Base-by-base conservation (phyloP, 2,329 filamentous ascomycete genomes). In the Cercospora sp. region DNA sequence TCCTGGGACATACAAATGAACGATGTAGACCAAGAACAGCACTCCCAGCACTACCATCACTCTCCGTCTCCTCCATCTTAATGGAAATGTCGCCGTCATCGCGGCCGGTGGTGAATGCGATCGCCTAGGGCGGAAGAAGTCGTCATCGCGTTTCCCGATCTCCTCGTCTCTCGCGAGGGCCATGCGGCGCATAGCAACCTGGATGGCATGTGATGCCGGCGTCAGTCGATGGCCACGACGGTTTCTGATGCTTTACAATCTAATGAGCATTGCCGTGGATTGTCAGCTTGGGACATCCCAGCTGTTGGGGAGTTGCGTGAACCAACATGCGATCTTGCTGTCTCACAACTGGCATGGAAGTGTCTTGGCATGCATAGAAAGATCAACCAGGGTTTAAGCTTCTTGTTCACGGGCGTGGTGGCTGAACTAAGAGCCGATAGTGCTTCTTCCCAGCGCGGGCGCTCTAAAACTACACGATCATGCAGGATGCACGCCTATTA, bases 141-240 rank as follows among this genome's bases (percentile, higher is more conserved):
- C 87, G 77, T 90, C 88, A 77, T 90, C 85, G 75, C 87, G 87
- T 79, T 89, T 90, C 66, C 87, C 87, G 68, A 88, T 82, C 82
- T 89, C 87, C 79, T 88, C 87, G 75, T 90, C 88, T 67, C 80
- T 83, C 67, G 60, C 66, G 20, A 69, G 42, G n/a, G 66, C 60
- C 64, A 68, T 65, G 31, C 71, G 71, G 36, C 63, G 67, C 63
- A 65, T 45, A 53, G 60, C 42, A 20, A 55, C 64, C 55, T 58
- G 55, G 9, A 31, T 58, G 55, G 55, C 55, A 58, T 58, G 55
- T 58, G 55, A 33, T 58, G 55, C 31, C 31, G 13, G 30, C 30
- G 28, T 13, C n/a, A 33, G 55, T 36, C 55, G 55, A 65, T 58
- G 55, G 5, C 8, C 26, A 18, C 28, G 55, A 53, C 48, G 48